Conservation (phyloP, 768 basidiomycete genomes). For the Phallus indusiatus region DNA sequence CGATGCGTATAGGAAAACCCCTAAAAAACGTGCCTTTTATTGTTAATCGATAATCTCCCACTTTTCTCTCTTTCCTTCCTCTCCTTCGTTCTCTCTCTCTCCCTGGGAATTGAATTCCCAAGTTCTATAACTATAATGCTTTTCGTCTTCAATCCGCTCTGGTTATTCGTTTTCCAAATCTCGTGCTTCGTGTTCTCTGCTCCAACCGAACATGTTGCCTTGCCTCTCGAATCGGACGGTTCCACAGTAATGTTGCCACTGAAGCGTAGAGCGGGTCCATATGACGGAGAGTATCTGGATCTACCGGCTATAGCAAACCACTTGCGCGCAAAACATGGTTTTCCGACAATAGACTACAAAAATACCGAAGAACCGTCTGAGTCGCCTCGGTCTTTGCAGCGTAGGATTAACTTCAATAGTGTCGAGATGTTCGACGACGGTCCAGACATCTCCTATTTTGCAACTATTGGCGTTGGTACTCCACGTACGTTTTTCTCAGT, state of each 20-base stretch:
- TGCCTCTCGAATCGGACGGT: neutral
- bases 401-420: constrained; percentile 28
- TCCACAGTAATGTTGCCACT: constrained; percentile 40
- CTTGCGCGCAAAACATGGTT: constrained; percentile 42
- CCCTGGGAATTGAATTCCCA: too few relatives aligned
- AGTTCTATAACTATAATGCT: neutral
- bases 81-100: neutral
- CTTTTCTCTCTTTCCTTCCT: neutral
- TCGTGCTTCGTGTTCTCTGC: neutral
- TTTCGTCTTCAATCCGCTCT: neutral
- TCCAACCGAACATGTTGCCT: neutral
- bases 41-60: too few relatives aligned
- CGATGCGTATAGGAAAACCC: too few relatives aligned
- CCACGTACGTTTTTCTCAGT: constrained; percentile 37
- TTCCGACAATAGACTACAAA: constrained; percentile 10
- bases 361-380: constrained; percentile 3
- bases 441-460: constrained; percentile 51
- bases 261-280: constrained; percentile 23
- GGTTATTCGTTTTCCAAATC: neutral
- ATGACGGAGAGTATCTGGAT: constrained; percentile 21
- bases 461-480: constrained; percentile 44
- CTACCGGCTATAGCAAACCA: constrained; percentile 31
- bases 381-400: constrained; percentile 13
- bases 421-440: constrained; percentile 45
- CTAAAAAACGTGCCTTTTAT: too few relatives aligned